A percentile compares a stretch with the other conserved stretches of the same genome.
These are phyloP conservation scores for Calonectria henricotiae DNA, from an alignment of 2,329 filamentous ascomycete species.

Conservation along the genomic window DNA sequence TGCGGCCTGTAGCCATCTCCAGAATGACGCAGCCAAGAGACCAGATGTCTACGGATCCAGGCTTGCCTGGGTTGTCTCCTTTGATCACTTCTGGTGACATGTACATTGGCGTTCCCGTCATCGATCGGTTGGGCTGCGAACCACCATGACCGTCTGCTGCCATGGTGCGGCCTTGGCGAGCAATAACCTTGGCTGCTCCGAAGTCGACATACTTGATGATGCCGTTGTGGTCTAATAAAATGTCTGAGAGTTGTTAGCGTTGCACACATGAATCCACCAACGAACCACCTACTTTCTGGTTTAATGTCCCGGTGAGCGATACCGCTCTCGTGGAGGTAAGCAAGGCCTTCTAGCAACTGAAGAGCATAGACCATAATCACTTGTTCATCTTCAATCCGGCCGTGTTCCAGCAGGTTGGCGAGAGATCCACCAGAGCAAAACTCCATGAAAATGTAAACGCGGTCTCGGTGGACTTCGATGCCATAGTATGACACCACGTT, in stretches of 20 bases:
- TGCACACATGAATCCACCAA: not conserved
- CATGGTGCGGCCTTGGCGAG: constrained; percentile 91
- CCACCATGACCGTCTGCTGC: constrained; percentile 74
- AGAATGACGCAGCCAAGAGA: constrained; percentile 96
- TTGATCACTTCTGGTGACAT: constrained; percentile 99
- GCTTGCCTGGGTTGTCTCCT: constrained; percentile 84
- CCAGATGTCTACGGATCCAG: constrained; percentile 95
- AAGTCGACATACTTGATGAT: constrained; percentile 99
- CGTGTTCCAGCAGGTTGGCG: constrained; percentile 91
- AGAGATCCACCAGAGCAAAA: constrained; percentile 97
- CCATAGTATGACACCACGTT: constrained; percentile 99
- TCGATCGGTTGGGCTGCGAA: constrained; percentile 84
- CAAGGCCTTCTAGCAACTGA: constrained; percentile 93
- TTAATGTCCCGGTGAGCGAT: constrained; percentile 99
- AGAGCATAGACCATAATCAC: constrained; percentile 97
- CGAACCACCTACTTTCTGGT: constrained; percentile 84
- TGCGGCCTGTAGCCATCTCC: constrained; percentile 95
- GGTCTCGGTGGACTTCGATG: constrained; percentile 97
- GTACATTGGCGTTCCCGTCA: constrained; percentile 99
- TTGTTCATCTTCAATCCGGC: constrained; percentile 96
- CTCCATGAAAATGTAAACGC: constrained; percentile 99
- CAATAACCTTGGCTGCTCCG: constrained; percentile 96
- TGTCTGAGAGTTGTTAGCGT: constrained; percentile 71
- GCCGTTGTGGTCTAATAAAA: constrained; percentile 96
- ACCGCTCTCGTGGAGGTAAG: constrained; percentile 91